A percentile compares a stretch with the other conserved stretches of the same genome.
Conservation (phyloP, 2,329 filamentous ascomycete genomes). For the Trichophyton schoenleinii region DNA sequence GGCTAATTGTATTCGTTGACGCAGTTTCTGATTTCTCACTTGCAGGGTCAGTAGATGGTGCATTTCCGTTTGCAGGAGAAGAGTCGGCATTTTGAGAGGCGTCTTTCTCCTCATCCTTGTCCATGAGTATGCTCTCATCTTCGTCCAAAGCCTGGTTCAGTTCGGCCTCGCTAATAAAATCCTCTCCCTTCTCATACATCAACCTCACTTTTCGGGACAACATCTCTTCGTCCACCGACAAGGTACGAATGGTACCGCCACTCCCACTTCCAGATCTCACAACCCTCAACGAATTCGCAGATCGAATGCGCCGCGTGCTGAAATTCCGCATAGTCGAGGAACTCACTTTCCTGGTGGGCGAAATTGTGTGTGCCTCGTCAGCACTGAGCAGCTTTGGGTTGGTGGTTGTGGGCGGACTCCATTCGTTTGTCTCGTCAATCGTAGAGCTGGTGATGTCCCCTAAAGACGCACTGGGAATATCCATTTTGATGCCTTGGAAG, state of each 20-base stretch:
- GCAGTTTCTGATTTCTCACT: constrained; percentile 19
- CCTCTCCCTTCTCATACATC: constrained; percentile 52
- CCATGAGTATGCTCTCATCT: constrained; percentile 25
- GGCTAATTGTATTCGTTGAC: constrained; percentile 15
- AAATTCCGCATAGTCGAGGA: constrained; percentile 13
- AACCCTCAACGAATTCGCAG: constrained; percentile 27
- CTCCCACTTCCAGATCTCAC: constrained; percentile 25
- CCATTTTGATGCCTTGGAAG: constrained; percentile 41
- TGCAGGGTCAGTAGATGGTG: constrained; percentile 18
- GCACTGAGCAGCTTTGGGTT: constrained; percentile 5
- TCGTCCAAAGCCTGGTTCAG: constrained; percentile 26
- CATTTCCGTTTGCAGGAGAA: constrained; percentile 1
- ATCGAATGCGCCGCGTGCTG: constrained; percentile 19
- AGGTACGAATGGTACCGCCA: constrained; percentile 31
- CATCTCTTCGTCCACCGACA: constrained; percentile 53
- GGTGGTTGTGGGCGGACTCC: constrained; percentile 10
- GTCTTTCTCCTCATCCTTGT: not conserved
- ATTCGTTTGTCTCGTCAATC: constrained; percentile 20
- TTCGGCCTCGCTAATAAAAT: constrained; percentile 37
- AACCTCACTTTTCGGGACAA: constrained; percentile 50
- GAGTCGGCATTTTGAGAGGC: not conserved
- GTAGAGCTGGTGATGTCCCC: constrained; percentile 41
- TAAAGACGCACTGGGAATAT: constrained; percentile 43
- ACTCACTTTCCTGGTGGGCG: constrained; percentile 11
- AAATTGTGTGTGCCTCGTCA: not conserved